phyloP scores from a whole-genome alignment of 208 protist species.

The Crithidia brevicula region DNA sequence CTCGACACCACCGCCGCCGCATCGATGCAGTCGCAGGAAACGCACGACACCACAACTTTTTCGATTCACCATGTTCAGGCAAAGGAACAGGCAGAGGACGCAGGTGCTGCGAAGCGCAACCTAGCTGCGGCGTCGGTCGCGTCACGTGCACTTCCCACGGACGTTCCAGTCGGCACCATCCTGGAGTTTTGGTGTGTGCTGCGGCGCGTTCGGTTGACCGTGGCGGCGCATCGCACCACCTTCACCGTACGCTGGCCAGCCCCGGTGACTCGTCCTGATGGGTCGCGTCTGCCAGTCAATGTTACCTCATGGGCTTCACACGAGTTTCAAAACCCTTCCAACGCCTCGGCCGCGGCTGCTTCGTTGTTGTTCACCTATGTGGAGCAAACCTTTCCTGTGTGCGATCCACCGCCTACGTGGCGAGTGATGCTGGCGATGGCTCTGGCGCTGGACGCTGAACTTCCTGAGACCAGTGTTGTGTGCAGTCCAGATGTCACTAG shows the following conservation, averaged over 20 bases:
- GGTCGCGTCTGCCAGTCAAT: conserved; percentile 29
- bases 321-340: conserved; percentile 25
- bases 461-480: background rate
- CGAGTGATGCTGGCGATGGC: conserved; percentile 65
- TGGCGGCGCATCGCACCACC: conserved; percentile 56
- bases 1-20: background rate
- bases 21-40: background rate
- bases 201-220: conserved; percentile 67
- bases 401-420: conserved; percentile 61
- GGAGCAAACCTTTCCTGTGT: conserved; percentile 74
- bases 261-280: conserved; percentile 45
- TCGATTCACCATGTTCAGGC: background rate
- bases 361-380: conserved; percentile 42
- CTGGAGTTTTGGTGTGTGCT: conserved; percentile 77
- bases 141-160: background rate
- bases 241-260: conserved; percentile 89
- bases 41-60: background rate
- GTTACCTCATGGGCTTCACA: background rate
- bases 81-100: too few relatives aligned
- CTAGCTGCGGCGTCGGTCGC: too few relatives aligned
- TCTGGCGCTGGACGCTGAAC: conserved; percentile 52
- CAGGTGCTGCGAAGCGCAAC: too few relatives aligned
- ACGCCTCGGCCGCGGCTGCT: background rate
- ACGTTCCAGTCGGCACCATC: conserved; percentile 31
- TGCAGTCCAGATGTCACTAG: too few relatives aligned